Evolutionary conservation across 208 protist species (phyloP).

Genomic region (Crithidia expoeki): DNA sequence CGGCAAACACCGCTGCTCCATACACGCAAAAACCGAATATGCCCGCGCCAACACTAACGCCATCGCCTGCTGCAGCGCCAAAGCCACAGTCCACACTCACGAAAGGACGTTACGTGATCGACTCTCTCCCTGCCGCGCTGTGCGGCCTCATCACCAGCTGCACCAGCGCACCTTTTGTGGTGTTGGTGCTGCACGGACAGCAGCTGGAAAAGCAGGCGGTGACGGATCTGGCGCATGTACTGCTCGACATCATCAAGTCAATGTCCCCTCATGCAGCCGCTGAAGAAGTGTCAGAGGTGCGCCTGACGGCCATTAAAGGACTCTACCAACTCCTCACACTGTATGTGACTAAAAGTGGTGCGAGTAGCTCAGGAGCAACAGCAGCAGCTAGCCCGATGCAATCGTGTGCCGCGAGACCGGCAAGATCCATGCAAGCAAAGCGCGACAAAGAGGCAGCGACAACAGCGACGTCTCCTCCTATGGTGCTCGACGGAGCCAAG

Average conservation of each 20-base stretch:
- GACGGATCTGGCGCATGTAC: slow-evolving; percentile 9
- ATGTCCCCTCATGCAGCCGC: not conserved
- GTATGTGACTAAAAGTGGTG: slow-evolving; percentile 10
- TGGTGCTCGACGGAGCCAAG: not conserved
- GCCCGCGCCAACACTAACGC: not conserved
- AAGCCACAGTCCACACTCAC: not conserved
- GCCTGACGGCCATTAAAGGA: slow-evolving; percentile 19
- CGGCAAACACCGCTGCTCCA: slow-evolving; percentile 6
- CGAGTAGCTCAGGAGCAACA: not conserved
- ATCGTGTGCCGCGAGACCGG: not conserved
- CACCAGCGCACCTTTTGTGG: slow-evolving; percentile 23
- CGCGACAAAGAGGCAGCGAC: not conserved
- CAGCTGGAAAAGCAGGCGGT: slow-evolving; percentile 18
- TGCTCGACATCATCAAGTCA: slow-evolving; percentile 11
- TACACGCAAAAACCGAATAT: not conserved
- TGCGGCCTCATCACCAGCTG: slow-evolving; percentile 28
- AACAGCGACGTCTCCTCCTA: not conserved
- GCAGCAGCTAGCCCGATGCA: not conserved
- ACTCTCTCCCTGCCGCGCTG: slow-evolving; percentile 16
- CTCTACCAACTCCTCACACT: slow-evolving; percentile 21
- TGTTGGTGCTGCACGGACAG: slow-evolving; percentile 23
- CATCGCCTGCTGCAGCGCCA: not conserved
- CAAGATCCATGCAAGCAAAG: not conserved
- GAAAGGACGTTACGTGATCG: not conserved
- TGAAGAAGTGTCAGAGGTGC: not conserved